Conservation (phyloP, 1,284 basidiomycete genomes). For the Moniliophthora roreri region DNA sequence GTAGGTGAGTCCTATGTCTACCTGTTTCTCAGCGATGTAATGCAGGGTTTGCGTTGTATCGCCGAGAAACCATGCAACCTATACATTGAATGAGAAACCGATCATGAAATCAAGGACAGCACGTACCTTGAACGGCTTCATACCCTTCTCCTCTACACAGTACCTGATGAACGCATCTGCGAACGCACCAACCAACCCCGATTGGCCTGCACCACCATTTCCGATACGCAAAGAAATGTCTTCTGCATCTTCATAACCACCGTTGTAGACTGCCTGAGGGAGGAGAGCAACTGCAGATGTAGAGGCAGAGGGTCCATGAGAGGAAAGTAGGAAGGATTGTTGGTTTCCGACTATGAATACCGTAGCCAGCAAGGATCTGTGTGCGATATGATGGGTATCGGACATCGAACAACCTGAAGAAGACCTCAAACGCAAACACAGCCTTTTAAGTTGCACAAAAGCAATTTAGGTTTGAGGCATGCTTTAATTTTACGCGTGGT, state of each 20-base stretch:
- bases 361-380: too few species aligned
- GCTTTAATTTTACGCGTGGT: too few species aligned
- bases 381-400: too few species aligned
- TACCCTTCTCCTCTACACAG: conserved; percentile 20
- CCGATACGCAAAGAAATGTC: conserved; percentile 38
- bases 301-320: too few species aligned
- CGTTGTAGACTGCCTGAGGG: conserved; percentile 20
- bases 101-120: conserved; percentile 1
- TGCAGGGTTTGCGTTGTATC: conserved; percentile 48
- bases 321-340: too few species aligned
- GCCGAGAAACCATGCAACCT: conserved; percentile 52
- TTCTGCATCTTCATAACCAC: conserved; percentile 15
- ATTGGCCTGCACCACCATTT: conserved; percentile 50
- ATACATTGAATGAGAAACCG: conserved; percentile 1
- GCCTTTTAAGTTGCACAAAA: too few species aligned
- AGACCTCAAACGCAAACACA: too few species aligned
- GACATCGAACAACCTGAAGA: too few species aligned
- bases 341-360: too few species aligned
- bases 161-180: conserved; percentile 44
- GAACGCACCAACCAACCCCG: conserved; percentile 43
- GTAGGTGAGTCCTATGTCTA: conserved; percentile 50
- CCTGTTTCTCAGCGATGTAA: conserved; percentile 33
- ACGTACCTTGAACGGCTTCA: conserved; percentile 36
- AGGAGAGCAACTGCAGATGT: conserved; percentile 1
- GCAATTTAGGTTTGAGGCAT: too few species aligned